Percentiles rank a stretch among this genome's conserved stretches.
phyloP scores from a whole-genome alignment of 441 rosid species.

The Erodium moschatum region DNA sequence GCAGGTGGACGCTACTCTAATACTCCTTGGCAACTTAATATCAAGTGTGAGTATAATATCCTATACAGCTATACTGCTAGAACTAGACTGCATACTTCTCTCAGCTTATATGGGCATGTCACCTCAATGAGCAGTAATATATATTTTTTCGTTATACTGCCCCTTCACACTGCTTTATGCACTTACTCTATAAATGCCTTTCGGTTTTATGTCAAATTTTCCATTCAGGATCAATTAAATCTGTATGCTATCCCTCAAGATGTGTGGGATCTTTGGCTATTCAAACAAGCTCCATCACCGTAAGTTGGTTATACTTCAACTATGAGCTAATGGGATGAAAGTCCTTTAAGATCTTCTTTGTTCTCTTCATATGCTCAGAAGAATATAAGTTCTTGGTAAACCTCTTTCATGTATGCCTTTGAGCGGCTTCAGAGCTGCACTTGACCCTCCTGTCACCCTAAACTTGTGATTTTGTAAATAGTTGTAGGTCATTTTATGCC shows the following conservation, averaged over 20 bases:
- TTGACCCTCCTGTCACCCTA: neutral
- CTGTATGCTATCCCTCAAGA: constrained; percentile 64
- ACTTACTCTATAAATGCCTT: constrained; percentile 10
- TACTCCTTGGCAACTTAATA: constrained; percentile 66
- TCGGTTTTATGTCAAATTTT: constrained; percentile 16
- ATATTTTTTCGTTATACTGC: neutral
- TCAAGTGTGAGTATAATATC: constrained; percentile 44
- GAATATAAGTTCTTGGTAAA: neutral
- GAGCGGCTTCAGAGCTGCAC: neutral
- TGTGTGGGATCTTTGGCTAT: constrained; percentile 77
- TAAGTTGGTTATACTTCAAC: constrained; percentile 34
- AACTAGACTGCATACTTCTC: neutral
- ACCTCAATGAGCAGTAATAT: constrained; percentile 16
- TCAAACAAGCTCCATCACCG: constrained; percentile 65
- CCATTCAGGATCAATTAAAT: constrained; percentile 47
- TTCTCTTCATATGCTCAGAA: neutral
- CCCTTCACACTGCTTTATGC: neutral
- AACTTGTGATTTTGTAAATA: neutral
- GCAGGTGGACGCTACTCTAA: constrained; percentile 81
- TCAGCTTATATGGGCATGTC: neutral
- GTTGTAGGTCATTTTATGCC: neutral
- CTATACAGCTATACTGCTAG: constrained; percentile 12
- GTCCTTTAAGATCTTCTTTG: neutral
- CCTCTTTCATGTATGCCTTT: constrained; percentile 4
- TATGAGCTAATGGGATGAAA: constrained; percentile 8